Base-by-base conservation (phyloP, 495 filamentous ascomycete species). In the Aspergillus heteromorphus region DNA sequence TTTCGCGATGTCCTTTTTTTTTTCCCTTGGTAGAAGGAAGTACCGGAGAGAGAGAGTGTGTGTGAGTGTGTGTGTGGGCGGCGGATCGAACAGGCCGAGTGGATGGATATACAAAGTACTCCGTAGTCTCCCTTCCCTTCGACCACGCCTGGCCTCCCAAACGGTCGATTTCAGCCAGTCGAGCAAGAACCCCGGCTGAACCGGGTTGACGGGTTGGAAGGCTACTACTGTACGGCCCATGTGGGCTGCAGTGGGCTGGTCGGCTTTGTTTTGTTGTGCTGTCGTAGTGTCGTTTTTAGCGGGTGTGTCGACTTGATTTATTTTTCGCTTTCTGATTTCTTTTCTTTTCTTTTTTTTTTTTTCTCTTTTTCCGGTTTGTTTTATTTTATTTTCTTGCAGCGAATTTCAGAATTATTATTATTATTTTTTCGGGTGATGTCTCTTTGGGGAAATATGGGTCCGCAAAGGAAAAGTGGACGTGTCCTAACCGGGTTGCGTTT, bases 181-280 rank as follows among this genome's bases (percentile, higher is more conserved):
- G n/a, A 56, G 23, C 10, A 40, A 42, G 34, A 47, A 38, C 55
- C 51, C 55, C 57, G 61, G 57, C 52, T 58, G 61, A 64, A 57
- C 61, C 61, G 51, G 61, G 57, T 60, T 64, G 61, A 60, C 52
- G 61, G 61, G 55, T 56, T 60, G 40, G 45, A 59, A 52, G 16
- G 43, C 30, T 34, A 34, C 30, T 40, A 40, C 48, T 51, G 31
- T 48, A 43, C 42, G 49, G 54, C 49, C 61, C 61, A 59, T 59
- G 61, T 63, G 61, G 61, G 57, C 54, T 63, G 51, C 29, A 48
- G 57, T 55, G 56, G 60, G 54, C 51, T 55, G 51, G 49, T 23
- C 40, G 48, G 36, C 51, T 59, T 57, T 63, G 51, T 59, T 59
- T 63, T 48, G 41, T 48, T 56, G 47, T 54, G n/a, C 40, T 47